Base-by-base conservation (phyloP, 1,284 basidiomycete species). In the Microbotryum saponariae region DNA sequence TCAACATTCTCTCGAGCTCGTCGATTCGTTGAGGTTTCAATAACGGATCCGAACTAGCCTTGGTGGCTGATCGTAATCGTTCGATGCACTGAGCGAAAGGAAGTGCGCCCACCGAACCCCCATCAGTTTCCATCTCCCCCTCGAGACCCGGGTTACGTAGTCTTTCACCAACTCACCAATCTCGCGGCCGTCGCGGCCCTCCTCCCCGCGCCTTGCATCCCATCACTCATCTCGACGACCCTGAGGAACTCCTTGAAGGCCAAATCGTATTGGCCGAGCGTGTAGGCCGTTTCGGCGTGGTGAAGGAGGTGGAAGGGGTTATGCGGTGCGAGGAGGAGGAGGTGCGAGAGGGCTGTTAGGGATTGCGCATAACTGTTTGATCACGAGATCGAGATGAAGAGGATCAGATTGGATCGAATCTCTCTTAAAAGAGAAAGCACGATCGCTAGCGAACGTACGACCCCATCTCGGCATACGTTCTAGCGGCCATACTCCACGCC, bases 401-500 rank as follows among this genome's bases (percentile, higher is more conserved):
- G 31, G 8, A 31, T 31, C 31, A 31, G 31, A 31, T 31, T 9
- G 0, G 8, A 31, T 31, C 9, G 31, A 31, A 31, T 31, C 7
- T 31, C 7, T 31, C 7, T 25, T 8, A 29, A 31, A 29, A 31
- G 9, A 31, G 31, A 8, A 31, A 8, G 31, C 31, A 31, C 31
- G 1, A 10, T 8, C 31, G 8, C 31, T 10, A 14, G 25, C 23
- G 53, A 7, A 77, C 85, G 65, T 71, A 96, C 86, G 89, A 83
- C 62, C 85, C 83, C 69, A 86, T 84, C 18, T 83, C 82, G 2
- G 85, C 80, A 73, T 98, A 96, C 8, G 92, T 82, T 68, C 91
- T 88, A 0, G 91, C 88, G n/a, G 98, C 82, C 72, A 96, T 86
- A 14, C 91, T 80, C 96, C 94, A 98, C 6, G 83, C 92, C 68